Percentiles rank a stretch among this genome's conserved stretches.
Conservation (phyloP, 2,329 filamentous ascomycete species). For the Colletotrichum falcatum region DNA sequence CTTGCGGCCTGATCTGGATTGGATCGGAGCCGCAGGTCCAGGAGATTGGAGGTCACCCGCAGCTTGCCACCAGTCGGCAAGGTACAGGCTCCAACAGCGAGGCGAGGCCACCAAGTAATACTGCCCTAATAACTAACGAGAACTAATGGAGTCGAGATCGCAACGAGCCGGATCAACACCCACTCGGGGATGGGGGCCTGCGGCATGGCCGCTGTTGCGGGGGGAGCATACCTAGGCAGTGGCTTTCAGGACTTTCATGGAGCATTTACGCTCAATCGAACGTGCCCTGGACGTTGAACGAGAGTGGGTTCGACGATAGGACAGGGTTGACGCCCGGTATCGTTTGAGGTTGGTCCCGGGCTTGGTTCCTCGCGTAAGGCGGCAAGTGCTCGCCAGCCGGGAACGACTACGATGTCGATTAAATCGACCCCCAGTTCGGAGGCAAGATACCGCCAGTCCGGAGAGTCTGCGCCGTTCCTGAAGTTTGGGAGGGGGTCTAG, state of each 20-base stretch:
- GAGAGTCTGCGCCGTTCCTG: constrained; percentile 34
- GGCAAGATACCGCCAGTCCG: constrained; percentile 29
- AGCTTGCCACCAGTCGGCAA: background rate
- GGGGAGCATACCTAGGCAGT: constrained; percentile 4
- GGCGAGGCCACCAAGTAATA: background rate
- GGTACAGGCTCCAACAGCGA: background rate
- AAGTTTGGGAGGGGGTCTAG: constrained; percentile 7
- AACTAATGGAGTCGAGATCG: constrained; percentile 21
- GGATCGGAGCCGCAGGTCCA: constrained; percentile 8
- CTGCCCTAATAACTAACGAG: background rate
- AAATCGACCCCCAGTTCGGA: background rate
- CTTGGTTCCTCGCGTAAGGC: constrained; percentile 26
- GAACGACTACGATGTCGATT: constrained; percentile 10
- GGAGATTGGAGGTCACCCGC: background rate
- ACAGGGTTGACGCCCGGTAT: constrained; percentile 8
- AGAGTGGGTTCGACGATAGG: background rate
- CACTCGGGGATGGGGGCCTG: background rate
- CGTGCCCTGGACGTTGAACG: background rate
- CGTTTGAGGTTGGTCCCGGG: constrained; percentile 16
- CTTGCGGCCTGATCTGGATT: background rate
- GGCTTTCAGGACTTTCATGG: background rate
- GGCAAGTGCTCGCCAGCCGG: constrained; percentile 18
- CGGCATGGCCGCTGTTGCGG: constrained; percentile 13
- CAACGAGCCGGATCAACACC: constrained; percentile 17
- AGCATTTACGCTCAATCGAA: background rate